Evolutionary conservation across 495 filamentous ascomycete genomes (phyloP).

Genomic region (Trichocladium uniseriatum): DNA sequence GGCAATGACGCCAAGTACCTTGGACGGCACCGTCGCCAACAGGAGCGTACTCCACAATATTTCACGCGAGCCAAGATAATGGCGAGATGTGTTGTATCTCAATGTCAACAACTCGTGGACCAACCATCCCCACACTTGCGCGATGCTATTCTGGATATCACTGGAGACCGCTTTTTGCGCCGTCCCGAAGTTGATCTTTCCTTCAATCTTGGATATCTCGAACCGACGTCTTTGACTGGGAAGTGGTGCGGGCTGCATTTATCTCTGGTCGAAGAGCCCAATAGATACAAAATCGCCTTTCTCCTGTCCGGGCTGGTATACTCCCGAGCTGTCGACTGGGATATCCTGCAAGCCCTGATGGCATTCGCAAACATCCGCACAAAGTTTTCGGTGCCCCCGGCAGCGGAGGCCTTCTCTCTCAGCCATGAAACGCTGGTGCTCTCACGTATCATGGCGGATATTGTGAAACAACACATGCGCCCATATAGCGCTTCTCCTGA

Average conservation of each 20-base stretch:
- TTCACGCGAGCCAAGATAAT: background rate
- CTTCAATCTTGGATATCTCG: slow-evolving; percentile 5
- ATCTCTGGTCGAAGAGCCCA: background rate
- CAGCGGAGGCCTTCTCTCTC: no score
- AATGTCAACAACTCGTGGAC: background rate
- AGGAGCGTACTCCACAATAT: background rate
- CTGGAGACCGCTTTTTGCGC: slow-evolving; percentile 2
- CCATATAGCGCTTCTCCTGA: no score
- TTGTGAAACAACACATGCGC: no score
- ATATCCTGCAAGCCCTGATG: slow-evolving; percentile 14
- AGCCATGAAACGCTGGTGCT: no score
- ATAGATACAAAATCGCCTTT: slow-evolving; percentile 11
- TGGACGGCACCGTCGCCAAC: background rate
- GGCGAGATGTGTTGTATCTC: background rate
- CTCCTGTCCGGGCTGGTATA: slow-evolving; percentile 13
- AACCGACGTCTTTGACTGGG: background rate
- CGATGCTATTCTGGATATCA: background rate
- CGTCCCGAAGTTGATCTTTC: background rate
- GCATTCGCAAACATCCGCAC: background rate
- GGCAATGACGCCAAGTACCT: slow-evolving; percentile 29
- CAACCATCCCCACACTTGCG: background rate
- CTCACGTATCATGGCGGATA: no score
- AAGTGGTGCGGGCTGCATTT: slow-evolving; percentile 14
- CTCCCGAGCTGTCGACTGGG: background rate
- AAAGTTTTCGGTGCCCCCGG: background rate